Conservation (phyloP, 345 rosid species). For the Melastoma malabathricum region DNA sequence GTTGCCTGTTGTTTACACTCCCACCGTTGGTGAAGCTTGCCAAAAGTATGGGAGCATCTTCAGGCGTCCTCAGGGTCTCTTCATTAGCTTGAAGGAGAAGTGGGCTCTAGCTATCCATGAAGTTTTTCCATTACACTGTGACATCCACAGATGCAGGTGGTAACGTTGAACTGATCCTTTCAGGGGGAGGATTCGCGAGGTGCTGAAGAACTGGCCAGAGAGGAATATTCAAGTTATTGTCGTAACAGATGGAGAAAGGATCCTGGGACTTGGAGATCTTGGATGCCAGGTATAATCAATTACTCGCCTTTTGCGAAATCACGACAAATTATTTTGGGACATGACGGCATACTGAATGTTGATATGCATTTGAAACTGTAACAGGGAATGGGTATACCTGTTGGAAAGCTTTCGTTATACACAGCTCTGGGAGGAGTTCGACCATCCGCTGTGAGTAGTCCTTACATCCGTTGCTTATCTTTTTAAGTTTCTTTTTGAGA, state of each 20-base stretch:
- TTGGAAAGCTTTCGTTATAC: conserved; percentile 91
- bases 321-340: too few relatives aligned
- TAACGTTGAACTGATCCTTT: background rate
- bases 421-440: conserved; percentile 97
- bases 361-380: too few relatives aligned
- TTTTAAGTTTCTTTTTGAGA: too few relatives aligned
- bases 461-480: background rate
- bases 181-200: conserved; percentile 85
- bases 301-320: too few relatives aligned
- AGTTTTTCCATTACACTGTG: background rate
- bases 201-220: conserved; percentile 91
- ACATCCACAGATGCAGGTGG: too few relatives aligned
- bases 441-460: conserved; percentile 78
- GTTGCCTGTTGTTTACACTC: conserved; percentile 90
- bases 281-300: conserved; percentile 66
- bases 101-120: conserved; percentile 13
- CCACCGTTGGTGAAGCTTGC: conserved; percentile 98
- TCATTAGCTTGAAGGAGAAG: conserved; percentile 90
- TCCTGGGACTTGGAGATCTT: conserved; percentile 91
- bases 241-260: conserved; percentile 95
- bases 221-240: conserved; percentile 92
- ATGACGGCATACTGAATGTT: too few relatives aligned
- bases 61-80: conserved; percentile 94
- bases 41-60: conserved; percentile 96
- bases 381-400: conserved; percentile 98